Conservation (phyloP, 305 asterid genomes). For the Fraxinus albicans region DNA sequence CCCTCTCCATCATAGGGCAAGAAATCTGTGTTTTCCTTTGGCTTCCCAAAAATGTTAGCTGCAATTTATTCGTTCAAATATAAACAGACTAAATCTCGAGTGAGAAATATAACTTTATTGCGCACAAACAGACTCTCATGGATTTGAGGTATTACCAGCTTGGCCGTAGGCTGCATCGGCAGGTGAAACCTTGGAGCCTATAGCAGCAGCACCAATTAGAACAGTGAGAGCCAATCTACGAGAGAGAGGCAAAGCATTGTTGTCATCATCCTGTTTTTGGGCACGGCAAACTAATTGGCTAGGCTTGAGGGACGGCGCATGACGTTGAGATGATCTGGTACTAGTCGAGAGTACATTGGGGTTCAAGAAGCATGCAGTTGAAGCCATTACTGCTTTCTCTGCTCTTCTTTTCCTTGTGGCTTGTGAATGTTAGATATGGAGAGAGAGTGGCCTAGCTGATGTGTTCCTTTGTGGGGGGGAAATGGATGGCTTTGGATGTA, state of each 20-base stretch:
- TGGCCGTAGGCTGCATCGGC: slow-evolving; percentile 99
- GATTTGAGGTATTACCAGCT: slow-evolving; percentile 52
- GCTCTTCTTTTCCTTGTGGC: background rate
- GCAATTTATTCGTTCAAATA: slow-evolving; percentile 28
- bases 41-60: slow-evolving; percentile 91
- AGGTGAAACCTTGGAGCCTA: slow-evolving; percentile 78
- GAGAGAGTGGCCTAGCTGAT: background rate
- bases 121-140: background rate
- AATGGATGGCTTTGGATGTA: slow-evolving; percentile 32
- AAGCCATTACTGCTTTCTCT: slow-evolving; percentile 45
- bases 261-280: slow-evolving; percentile 23
- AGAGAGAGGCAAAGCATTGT: slow-evolving; percentile 35
- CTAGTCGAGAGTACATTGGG: slow-evolving; percentile 56
- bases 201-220: slow-evolving; percentile 78
- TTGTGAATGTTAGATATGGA: background rate
- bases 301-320: slow-evolving; percentile 24
- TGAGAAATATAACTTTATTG: background rate
- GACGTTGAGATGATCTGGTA: slow-evolving; percentile 31
- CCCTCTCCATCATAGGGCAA: slow-evolving; percentile 60
- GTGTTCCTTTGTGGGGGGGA: slow-evolving; percentile 38
- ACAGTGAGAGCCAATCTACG: slow-evolving; percentile 80
- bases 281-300: background rate
- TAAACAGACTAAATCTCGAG: background rate
- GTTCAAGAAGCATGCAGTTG: slow-evolving; percentile 79
- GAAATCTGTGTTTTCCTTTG: slow-evolving; percentile 82